These are phyloP conservation scores for Boletus rex-veris DNA, from an alignment of 768 basidiomycete genomes.

Conservation along the genomic window DNA sequence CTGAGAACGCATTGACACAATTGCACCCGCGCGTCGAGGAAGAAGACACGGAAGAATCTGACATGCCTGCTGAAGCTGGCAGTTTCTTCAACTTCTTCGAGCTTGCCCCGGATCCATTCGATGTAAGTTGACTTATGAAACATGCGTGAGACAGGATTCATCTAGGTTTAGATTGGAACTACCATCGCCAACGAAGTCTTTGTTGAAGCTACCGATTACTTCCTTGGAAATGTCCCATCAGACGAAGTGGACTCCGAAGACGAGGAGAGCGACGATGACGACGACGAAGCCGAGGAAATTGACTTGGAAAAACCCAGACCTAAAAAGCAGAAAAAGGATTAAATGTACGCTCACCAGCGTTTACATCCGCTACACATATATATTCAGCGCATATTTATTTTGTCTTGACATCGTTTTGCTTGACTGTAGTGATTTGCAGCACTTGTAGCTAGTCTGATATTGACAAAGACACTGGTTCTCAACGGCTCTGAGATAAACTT, in stretches of 20 bases:
- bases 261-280: conserved; percentile 58
- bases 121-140: conserved; percentile 44
- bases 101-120: conserved; percentile 56
- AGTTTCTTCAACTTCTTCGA: conserved; percentile 92
- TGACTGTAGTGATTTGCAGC: conserved; percentile 2
- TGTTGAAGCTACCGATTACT: conserved; percentile 78
- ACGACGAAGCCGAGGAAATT: conserved; percentile 81
- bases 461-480: neutral
- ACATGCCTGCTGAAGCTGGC: conserved; percentile 61
- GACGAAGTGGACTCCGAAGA: conserved; percentile 65
- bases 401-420: conserved; percentile 9
- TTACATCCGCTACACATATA: conserved; percentile 11
- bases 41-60: conserved; percentile 54
- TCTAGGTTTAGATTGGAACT: conserved; percentile 55
- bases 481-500: neutral
- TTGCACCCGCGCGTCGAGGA: conserved; percentile 64
- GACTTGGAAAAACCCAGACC: conserved; percentile 80
- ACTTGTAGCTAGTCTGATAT: conserved; percentile 1
- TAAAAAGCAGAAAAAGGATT: conserved; percentile 61
- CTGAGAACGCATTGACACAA: conserved; percentile 73
- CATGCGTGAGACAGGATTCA: conserved; percentile 5
- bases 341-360: conserved; percentile 16
- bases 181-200: conserved; percentile 75
- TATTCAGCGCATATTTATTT: conserved; percentile 27
- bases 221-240: conserved; percentile 61